phyloP scores from a whole-genome alignment of 495 filamentous ascomycete genomes.

The Entonaema liquescens region DNA sequence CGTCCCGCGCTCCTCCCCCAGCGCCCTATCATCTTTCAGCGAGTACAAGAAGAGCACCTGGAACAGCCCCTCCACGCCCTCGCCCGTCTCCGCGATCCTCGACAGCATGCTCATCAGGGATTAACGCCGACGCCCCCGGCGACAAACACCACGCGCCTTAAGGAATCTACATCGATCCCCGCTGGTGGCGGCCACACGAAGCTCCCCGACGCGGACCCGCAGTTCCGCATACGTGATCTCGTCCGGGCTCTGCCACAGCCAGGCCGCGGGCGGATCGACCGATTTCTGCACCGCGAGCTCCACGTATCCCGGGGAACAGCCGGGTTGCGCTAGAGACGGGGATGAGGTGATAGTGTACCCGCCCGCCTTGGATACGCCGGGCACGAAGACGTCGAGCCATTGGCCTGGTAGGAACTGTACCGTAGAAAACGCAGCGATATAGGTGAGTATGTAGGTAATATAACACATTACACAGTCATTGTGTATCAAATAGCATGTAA shows the following conservation, averaged over 20 bases:
- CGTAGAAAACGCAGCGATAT: not conserved
- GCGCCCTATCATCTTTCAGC: conserved; percentile 44
- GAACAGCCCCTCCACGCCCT: conserved; percentile 1
- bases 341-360: conserved; percentile 90
- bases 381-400: conserved; percentile 87
- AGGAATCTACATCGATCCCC: conserved; percentile 45
- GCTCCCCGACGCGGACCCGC: conserved; percentile 75
- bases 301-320: conserved; percentile 61
- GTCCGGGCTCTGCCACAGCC: conserved; percentile 70
- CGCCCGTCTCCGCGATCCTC: conserved; percentile 43
- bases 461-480: not conserved
- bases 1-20: conserved; percentile 15
- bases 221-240: conserved; percentile 66
- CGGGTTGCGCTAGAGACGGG: conserved; percentile 53
- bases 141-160: conserved; percentile 72
- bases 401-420: conserved; percentile 80
- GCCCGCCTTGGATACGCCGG: conserved; percentile 70
- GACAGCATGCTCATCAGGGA: conserved; percentile 62
- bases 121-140: conserved; percentile 90
- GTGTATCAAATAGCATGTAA: not conserved
- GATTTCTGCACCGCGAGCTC: conserved; percentile 78
- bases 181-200: conserved; percentile 80
- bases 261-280: conserved; percentile 71
- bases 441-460: not conserved
- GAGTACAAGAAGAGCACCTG: conserved; percentile 54